phyloP scores from a whole-genome alignment of 1,139 yeast species.

The Hyphopichia wangnamkhiaoensis region DNA sequence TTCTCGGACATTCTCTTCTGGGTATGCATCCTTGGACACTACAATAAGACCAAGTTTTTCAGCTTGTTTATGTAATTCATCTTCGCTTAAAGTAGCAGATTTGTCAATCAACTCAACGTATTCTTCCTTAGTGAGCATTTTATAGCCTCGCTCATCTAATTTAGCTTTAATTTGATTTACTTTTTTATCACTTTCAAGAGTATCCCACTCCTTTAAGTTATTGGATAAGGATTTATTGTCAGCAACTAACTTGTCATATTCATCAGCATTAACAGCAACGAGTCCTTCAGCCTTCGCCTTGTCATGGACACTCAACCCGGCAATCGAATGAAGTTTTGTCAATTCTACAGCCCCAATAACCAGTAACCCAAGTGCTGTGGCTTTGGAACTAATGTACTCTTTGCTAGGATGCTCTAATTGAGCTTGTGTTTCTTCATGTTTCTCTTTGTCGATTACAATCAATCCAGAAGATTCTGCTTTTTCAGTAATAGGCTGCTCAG shows the following conservation, averaged over 20 bases:
- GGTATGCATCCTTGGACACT: slow-evolving; percentile 1
- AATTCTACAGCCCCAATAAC: slow-evolving; percentile 6
- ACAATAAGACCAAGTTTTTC: slow-evolving; percentile 2
- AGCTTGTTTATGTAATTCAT: slow-evolving; percentile 4
- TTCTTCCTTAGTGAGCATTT: slow-evolving; percentile 8
- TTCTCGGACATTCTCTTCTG: not conserved
- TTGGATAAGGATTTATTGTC: not conserved
- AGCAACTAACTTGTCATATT: slow-evolving; percentile 1
- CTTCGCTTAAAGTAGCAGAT: slow-evolving; percentile 3
- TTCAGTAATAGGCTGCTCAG: slow-evolving; percentile 17
- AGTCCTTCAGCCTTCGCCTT: slow-evolving; percentile 11
- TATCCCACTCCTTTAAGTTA: slow-evolving; percentile 4
- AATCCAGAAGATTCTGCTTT: slow-evolving; percentile 32
- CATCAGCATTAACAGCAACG: slow-evolving; percentile 9
- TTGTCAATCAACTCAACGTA: slow-evolving; percentile 4
- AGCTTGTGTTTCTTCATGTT: slow-evolving; percentile 15
- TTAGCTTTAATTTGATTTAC: slow-evolving; percentile 3
- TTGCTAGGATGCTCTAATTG: slow-evolving; percentile 1
- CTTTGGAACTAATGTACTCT: slow-evolving; percentile 2
- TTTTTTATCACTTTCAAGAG: slow-evolving; percentile 2
- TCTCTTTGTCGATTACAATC: slow-evolving; percentile 27
- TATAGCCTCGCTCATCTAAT: slow-evolving; percentile 6
- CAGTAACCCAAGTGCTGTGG: slow-evolving; percentile 16
- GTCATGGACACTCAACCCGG: slow-evolving; percentile 4
- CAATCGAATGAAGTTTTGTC: slow-evolving; percentile 6